These are phyloP conservation scores for Piromyces sp. DNA, from an alignment of 192 early-diverging fungal species.

Conservation along the genomic window DNA sequence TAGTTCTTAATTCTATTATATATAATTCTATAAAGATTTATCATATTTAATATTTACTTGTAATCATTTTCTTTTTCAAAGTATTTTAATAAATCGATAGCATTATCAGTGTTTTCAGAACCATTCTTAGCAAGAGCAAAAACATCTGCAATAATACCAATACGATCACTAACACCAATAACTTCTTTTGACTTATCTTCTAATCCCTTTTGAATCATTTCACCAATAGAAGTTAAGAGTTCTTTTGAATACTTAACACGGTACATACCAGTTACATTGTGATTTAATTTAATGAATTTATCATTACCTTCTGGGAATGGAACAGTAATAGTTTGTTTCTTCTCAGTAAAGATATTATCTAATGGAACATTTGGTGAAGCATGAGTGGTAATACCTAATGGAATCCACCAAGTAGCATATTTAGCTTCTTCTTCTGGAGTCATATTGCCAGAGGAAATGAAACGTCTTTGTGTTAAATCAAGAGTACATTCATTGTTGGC, in stretches of 20 bases:
- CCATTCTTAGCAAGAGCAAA: slow-evolving; percentile 64
- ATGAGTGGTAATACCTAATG: slow-evolving; percentile 32
- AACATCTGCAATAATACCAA: slow-evolving; percentile 70
- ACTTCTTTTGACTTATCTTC: background rate
- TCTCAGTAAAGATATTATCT: background rate
- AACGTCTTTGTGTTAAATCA: slow-evolving; percentile 61
- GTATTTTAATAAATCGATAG: slow-evolving; percentile 56
- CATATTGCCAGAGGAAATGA: slow-evolving; percentile 61
- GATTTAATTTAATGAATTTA: slow-evolving; percentile 68
- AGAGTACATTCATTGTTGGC: slow-evolving; percentile 27
- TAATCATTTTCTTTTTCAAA: slow-evolving; percentile 64
- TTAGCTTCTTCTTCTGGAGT: slow-evolving; percentile 50
- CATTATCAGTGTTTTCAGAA: slow-evolving; percentile 47
- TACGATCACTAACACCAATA: slow-evolving; percentile 41
- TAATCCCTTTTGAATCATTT: slow-evolving; percentile 16
- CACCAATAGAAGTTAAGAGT: slow-evolving; percentile 12
- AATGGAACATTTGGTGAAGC: background rate
- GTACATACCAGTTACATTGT: slow-evolving; percentile 61
- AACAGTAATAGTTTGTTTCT: background rate
- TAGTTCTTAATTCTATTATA: too few relatives aligned
- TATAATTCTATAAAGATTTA: too few relatives aligned
- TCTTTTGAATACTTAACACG: slow-evolving; percentile 42
- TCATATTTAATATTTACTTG: slow-evolving; percentile 14
- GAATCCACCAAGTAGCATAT: slow-evolving; percentile 67
- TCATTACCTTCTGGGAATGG: background rate